A percentile compares a stretch with the other conserved stretches of the same genome.
Conservation (phyloP, 192 early-diverging fungal species). For the Rhizophagus clarus region DNA sequence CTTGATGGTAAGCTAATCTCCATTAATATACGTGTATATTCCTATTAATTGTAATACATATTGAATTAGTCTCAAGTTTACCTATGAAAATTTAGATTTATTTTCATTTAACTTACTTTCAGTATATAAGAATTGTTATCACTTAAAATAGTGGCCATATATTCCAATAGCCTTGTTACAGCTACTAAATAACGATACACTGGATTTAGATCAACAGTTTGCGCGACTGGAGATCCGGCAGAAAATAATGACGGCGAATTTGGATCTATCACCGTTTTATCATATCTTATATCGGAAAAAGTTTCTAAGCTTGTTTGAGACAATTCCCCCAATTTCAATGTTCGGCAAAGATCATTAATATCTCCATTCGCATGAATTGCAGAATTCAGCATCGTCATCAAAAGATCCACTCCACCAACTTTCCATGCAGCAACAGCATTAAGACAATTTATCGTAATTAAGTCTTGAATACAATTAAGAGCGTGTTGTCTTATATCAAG, state of each 20-base stretch:
- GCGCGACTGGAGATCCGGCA: constrained; percentile 31
- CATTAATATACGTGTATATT: constrained; percentile 42
- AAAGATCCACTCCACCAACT: constrained; percentile 36
- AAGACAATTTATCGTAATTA: constrained; percentile 38
- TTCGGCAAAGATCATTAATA: constrained; percentile 28
- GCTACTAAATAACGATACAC: constrained; percentile 42
- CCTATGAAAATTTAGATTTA: not conserved
- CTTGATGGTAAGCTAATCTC: constrained; percentile 38
- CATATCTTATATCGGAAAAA: constrained; percentile 33
- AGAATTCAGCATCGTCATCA: constrained; percentile 33
- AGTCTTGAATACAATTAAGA: constrained; percentile 42
- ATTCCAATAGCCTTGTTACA: constrained; percentile 41
- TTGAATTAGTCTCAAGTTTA: not conserved
- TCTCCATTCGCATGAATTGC: constrained; percentile 22
- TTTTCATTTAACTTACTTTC: constrained; percentile 34
- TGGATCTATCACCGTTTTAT: constrained; percentile 15
- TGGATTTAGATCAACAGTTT: not conserved
- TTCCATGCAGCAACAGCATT: constrained; percentile 46
- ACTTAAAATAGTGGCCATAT: constrained; percentile 39
- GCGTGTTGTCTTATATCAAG: constrained; percentile 45
- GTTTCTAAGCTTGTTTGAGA: constrained; percentile 18
- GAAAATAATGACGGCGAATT: constrained; percentile 31
- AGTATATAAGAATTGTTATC: constrained; percentile 41
- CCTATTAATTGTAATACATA: constrained; percentile 22
- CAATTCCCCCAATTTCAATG: constrained; percentile 28